These are phyloP conservation scores for Beauveria australis DNA, from an alignment of 2,329 filamentous ascomycete genomes.

Conservation along the genomic window DNA sequence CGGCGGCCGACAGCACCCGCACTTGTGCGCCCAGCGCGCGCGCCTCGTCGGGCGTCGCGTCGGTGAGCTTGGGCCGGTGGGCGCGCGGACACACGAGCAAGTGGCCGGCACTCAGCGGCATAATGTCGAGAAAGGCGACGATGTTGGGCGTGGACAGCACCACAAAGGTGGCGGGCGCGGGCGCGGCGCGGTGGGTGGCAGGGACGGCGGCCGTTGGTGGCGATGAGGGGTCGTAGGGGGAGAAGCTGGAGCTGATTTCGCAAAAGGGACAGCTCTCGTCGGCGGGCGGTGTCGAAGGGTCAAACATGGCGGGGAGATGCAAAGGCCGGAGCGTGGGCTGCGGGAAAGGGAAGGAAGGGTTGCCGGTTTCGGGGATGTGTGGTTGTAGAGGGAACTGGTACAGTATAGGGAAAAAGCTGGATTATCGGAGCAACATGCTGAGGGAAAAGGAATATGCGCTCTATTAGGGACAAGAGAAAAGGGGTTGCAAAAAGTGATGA, in stretches of 20 bases:
- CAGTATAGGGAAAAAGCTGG: background rate
- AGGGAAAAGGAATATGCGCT: background rate
- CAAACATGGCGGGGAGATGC: slow-evolving; percentile 22
- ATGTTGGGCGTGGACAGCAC: slow-evolving; percentile 71
- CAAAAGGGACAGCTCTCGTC: slow-evolving; percentile 52
- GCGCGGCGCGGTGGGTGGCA: slow-evolving; percentile 18
- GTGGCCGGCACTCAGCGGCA: slow-evolving; percentile 78
- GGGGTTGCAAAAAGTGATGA: background rate
- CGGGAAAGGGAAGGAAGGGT: too few relatives aligned
- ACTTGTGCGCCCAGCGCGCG: slow-evolving; percentile 60
- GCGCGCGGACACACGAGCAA: slow-evolving; percentile 69
- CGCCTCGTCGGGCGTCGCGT: slow-evolving; percentile 56
- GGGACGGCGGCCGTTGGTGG: slow-evolving; percentile 33
- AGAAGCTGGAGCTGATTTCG: slow-evolving; percentile 43
- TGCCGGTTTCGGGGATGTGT: background rate
- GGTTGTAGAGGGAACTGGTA: background rate
- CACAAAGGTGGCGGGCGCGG: slow-evolving; percentile 46
- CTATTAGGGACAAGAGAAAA: background rate
- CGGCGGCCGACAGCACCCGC: slow-evolving; percentile 62
- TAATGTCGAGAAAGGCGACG: slow-evolving; percentile 86
- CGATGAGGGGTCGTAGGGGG: slow-evolving; percentile 34
- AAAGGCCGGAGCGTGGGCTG: background rate
- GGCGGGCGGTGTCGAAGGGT: slow-evolving; percentile 23
- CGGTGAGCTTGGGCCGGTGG: slow-evolving; percentile 71
- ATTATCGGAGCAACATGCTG: background rate